Base-by-base conservation (phyloP, 768 basidiomycete species). In the Crassisporium funariophilum region DNA sequence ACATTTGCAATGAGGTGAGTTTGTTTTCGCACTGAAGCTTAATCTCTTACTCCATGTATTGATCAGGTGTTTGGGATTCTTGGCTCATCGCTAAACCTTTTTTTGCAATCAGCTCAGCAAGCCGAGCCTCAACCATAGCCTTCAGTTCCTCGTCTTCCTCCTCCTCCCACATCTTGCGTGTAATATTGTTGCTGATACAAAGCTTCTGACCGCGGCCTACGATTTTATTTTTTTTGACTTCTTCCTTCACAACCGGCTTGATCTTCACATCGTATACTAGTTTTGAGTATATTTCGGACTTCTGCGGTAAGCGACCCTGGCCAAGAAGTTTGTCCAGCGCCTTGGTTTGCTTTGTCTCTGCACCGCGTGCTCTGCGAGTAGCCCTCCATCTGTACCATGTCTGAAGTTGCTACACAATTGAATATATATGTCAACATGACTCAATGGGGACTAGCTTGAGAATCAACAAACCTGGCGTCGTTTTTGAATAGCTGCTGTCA, bases 311-410 rank as follows among this genome's bases (percentile, higher is more conserved):
- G 19, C 49, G 49, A 15, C 23, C 22, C 12, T 8, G 35, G 13
- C 21, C 34, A 4, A n/a, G 23, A 12, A 10, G 8, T 25, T 15
- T 25, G 35, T 24, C 36, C 16, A 10, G 21, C 35, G 16, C 22
- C 13, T 15, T 27, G 19, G 12, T 9, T 16, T 31, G 19, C 5
- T 31, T 16, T 7, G 16, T 16, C 24, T 16, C 2, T n/a, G 34
- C 35, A n/a, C 34, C 29, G n/a, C 29, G 23, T 4, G 48, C 48
- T 20, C 16, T 13, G 5, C 35, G 41, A 22, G 36, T 49, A 6
- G 38, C 41, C 7, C 48, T 6, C 48, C 48, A 49, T 20, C 41
- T 41, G 22, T 21, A 44, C 48, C 48, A 49, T 3, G 41, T 44
- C 38, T 49, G 23, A 15, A 49, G 10, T 38, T 24, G 22, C 41